These are phyloP conservation scores for Avena eriantha DNA, from an alignment of 176 grass and related monocot species.

Conservation along the genomic window DNA sequence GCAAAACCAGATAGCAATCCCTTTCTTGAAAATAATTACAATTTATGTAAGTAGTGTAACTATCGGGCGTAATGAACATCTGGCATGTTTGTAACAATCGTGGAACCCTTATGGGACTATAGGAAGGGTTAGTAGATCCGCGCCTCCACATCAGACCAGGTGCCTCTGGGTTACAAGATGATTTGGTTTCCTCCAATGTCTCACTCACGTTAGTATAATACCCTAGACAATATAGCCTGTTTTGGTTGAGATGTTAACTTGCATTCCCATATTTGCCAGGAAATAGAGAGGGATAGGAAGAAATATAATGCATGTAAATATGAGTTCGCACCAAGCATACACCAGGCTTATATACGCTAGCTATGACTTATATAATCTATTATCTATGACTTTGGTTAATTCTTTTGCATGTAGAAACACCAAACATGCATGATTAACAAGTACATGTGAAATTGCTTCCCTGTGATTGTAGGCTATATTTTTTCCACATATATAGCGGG, in stretches of 20 bases:
- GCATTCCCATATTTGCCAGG: not conserved
- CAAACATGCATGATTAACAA: not conserved
- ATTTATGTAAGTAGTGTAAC: too few relatives aligned
- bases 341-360: not conserved
- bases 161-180: not conserved
- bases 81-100: too few relatives aligned
- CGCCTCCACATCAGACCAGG: too few relatives aligned
- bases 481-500: not conserved
- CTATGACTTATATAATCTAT: too few relatives aligned
- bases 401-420: not conserved
- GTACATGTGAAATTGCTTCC: not conserved
- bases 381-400: not conserved
- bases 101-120: too few relatives aligned
- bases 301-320: not conserved
- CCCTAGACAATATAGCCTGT: not conserved
- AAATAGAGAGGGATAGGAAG: not conserved
- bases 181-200: not conserved
- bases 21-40: too few relatives aligned
- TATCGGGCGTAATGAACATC: too few relatives aligned
- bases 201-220: not conserved
- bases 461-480: not conserved
- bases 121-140: too few relatives aligned
- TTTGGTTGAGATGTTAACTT: not conserved
- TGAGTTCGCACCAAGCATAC: not conserved
- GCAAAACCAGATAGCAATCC: too few relatives aligned